Evolutionary conservation across 202 grass and related monocot species (phyloP).

Genomic region (Bolboschoenoplectus hybrid): DNA sequence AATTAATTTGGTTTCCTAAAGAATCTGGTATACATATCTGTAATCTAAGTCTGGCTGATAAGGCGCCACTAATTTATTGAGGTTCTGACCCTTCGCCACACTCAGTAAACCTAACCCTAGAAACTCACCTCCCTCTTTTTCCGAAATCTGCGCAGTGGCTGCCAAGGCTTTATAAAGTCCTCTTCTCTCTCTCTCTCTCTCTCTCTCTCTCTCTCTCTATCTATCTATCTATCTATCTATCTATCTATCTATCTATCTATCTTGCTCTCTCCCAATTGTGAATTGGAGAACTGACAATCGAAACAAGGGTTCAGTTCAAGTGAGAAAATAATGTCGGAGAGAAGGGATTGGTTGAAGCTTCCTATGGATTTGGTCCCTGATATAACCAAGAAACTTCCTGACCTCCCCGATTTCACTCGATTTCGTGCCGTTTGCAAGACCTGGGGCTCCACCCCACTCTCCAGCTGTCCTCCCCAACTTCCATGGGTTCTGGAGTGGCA

Average conservation of each 20-base stretch:
- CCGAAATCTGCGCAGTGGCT: too few relatives aligned
- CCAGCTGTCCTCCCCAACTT: not conserved
- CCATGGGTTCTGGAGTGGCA: conserved; percentile 6
- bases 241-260: too few relatives aligned
- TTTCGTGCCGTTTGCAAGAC: conserved; percentile 5
- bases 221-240: too few relatives aligned
- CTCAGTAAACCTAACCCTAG: not conserved
- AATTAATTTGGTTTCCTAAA: too few relatives aligned
- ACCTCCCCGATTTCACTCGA: not conserved
- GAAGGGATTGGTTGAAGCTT: not conserved
- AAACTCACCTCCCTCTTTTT: not conserved
- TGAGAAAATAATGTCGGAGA: not conserved
- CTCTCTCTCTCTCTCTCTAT: too few relatives aligned
- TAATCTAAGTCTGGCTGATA: not conserved
- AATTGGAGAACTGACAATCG: not conserved
- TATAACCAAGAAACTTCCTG: conserved; percentile 20
- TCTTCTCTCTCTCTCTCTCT: too few relatives aligned
- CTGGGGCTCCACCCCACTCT: conserved; percentile 19
- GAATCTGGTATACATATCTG: not conserved
- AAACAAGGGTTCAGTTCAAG: not conserved
- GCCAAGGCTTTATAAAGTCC: too few relatives aligned
- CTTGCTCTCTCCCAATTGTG: not conserved
- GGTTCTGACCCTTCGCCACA: not conserved
- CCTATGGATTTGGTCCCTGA: conserved; percentile 4
- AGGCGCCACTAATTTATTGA: not conserved